Base-by-base conservation (phyloP, 1,284 basidiomycete genomes). In the Trichosporon coremiiforme region DNA sequence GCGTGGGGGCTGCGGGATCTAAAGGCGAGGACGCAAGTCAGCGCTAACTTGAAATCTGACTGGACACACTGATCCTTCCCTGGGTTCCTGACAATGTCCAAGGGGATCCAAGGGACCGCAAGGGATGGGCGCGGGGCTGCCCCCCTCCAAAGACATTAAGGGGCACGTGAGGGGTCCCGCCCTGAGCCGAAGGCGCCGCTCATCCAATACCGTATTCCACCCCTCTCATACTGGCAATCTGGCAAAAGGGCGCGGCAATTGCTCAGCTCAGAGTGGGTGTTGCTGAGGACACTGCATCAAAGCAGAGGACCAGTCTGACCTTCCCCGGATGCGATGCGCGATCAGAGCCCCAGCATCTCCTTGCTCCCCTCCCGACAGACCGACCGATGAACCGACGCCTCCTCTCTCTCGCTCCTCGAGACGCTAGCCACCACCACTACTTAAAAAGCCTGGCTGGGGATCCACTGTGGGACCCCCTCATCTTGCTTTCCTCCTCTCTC, bases 321-420 rank as follows among this genome's bases (percentile, higher is more conserved):
- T 22, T 53, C 50, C 50, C 50, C 50, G 20, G 50, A 53, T 53
- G 50, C 50, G 50, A 53, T 53, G 50, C 50, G 50, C 50, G 50
- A 53, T 53, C 22, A 53, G 50, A 25, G 50, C 50, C 50, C 50
- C 50, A 53, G 47, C 47, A 25, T 25, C 25, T 50, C 12, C 47
- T 50, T 12, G n/a, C 5, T 17, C 9, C 50, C 50, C 50, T 53
- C 7, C 50, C 50, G 50, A 53, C 50, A 20, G 50, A 53, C 50
- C 50, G 50, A 53, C 50, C 50, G 50, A 53, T 17, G 15, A 17
- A 53, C 50, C 50, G 50, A 53, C 50, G 20, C 20, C 50, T 25
- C n/a, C n/a, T 17, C n/a, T 17, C n/a, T 4, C 47, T 50, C 47
- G 45, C 45, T 47, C 17, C 45, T 47, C 45, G 4, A 10, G 20